phyloP scores from a whole-genome alignment of 306 rosid genomes.

The Macrotyloma uniflorum region DNA sequence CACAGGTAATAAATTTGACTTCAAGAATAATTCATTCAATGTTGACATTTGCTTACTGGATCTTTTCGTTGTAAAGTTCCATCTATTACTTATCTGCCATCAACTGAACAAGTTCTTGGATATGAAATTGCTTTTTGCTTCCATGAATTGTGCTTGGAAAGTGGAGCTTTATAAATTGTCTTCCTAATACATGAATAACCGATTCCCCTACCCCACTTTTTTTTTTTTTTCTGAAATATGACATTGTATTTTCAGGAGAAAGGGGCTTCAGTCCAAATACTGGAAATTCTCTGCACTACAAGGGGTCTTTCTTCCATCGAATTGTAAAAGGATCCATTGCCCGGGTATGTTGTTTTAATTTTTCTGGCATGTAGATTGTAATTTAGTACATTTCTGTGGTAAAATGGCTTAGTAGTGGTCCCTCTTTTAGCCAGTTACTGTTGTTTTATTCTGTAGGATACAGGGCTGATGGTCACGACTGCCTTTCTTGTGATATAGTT shows the following conservation, averaged over 20 bases:
- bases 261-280: slow-evolving; percentile 73
- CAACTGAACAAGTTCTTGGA: background rate
- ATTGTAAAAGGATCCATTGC: slow-evolving; percentile 69
- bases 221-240: background rate
- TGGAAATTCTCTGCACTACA: slow-evolving; percentile 81
- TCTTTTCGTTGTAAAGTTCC: background rate
- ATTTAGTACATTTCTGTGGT: slow-evolving; percentile 41
- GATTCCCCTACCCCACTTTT: background rate
- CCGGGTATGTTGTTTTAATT: slow-evolving; percentile 59
- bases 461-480: slow-evolving; percentile 82
- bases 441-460: slow-evolving; percentile 96
- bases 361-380: slow-evolving; percentile 15
- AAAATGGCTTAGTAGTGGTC: slow-evolving; percentile 71
- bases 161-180: background rate
- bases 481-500: slow-evolving; percentile 90
- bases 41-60: background rate
- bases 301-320: slow-evolving; percentile 88
- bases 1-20: slow-evolving; percentile 62
- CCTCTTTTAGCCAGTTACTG: slow-evolving; percentile 50
- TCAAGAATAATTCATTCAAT: background rate
- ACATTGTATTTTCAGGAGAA: slow-evolving; percentile 62
- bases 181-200: background rate
- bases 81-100: background rate
- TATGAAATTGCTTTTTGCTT: background rate
- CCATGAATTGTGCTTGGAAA: background rate